A percentile compares a stretch with the other conserved stretches of the same genome.
Evolutionary conservation across 73 alveolate species (phyloP).

Genomic region (Paramecium biaurelia): DNA sequence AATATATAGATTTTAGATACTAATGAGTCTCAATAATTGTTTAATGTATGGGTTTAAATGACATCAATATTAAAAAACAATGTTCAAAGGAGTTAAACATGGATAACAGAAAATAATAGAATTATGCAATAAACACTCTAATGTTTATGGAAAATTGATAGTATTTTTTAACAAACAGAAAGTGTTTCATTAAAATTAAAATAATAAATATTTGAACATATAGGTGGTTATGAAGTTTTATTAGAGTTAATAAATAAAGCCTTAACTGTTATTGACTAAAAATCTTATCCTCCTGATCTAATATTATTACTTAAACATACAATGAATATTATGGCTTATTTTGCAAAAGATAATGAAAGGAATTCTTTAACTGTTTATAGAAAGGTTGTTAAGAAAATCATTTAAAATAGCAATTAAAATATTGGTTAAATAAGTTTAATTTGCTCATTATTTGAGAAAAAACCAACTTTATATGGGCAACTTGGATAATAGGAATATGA

Average conservation of each 20-base stretch:
- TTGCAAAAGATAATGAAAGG: slow-evolving; percentile 36
- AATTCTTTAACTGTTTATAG: slow-evolving; percentile 15
- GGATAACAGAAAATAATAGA: background rate
- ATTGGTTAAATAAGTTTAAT: slow-evolving; percentile 16
- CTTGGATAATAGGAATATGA: background rate
- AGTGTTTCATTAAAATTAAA: slow-evolving; percentile 25
- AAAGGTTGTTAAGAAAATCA: background rate
- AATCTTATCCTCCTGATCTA: background rate
- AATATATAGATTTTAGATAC: slow-evolving; percentile 32
- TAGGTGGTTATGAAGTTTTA: slow-evolving; percentile 39
- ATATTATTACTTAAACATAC: background rate
- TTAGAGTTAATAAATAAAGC: slow-evolving; percentile 23
- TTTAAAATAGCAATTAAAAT: background rate
- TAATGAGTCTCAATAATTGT: background rate
- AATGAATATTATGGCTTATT: background rate
- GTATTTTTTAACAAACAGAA: slow-evolving; percentile 18
- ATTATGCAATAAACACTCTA: background rate
- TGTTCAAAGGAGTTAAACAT: background rate
- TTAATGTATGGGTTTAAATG: slow-evolving; percentile 25
- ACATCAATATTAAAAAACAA: background rate
- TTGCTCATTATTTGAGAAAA: background rate
- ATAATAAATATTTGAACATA: slow-evolving; percentile 42
- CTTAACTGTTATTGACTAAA: background rate
- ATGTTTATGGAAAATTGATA: slow-evolving; percentile 25
- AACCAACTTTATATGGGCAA: slow-evolving; percentile 32